Conservation (phyloP, 2,329 filamentous ascomycete genomes). For the Colletotrichum lini region DNA sequence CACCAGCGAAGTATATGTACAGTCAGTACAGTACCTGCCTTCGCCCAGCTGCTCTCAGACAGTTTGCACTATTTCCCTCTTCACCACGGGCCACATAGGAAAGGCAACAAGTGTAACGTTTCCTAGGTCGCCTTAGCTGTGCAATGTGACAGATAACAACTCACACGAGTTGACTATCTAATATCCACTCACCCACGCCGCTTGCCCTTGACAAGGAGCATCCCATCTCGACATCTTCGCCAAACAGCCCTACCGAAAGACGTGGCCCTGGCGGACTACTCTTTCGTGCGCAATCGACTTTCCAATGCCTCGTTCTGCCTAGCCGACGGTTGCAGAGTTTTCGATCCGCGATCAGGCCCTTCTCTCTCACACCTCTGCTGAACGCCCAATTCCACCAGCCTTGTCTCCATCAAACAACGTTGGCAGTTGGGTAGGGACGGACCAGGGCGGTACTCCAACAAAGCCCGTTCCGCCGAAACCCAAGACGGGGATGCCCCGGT, state of each 20-base stretch:
- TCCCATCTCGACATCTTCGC: slow-evolving; percentile 27
- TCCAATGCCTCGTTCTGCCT: not conserved
- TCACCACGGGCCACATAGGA: not conserved
- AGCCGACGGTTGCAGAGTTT: not conserved
- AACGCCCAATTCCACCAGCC: not conserved
- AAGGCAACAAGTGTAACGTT: slow-evolving; percentile 34
- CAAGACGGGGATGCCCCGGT: slow-evolving; percentile 38
- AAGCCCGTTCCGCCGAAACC: slow-evolving; percentile 20
- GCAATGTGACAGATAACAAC: slow-evolving; percentile 18
- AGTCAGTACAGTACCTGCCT: not conserved
- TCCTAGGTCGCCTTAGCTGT: slow-evolving; percentile 17
- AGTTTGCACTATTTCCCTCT: slow-evolving; percentile 22
- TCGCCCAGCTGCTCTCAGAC: not conserved
- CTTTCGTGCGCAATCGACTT: not conserved
- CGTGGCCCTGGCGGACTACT: slow-evolving; percentile 8
- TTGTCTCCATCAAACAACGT: slow-evolving; percentile 13
- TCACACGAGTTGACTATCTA: slow-evolving; percentile 29
- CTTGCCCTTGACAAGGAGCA: slow-evolving; percentile 28
- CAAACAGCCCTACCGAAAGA: slow-evolving; percentile 36
- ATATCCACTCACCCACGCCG: not conserved
- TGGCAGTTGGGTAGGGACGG: slow-evolving; percentile 26
- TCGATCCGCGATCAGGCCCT: not conserved
- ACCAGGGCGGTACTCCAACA: slow-evolving; percentile 14
- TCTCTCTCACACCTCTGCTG: not conserved
- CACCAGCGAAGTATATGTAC: no score